Conservation (phyloP, 139 green algal species). For the Chlorella sorokiniana region DNA sequence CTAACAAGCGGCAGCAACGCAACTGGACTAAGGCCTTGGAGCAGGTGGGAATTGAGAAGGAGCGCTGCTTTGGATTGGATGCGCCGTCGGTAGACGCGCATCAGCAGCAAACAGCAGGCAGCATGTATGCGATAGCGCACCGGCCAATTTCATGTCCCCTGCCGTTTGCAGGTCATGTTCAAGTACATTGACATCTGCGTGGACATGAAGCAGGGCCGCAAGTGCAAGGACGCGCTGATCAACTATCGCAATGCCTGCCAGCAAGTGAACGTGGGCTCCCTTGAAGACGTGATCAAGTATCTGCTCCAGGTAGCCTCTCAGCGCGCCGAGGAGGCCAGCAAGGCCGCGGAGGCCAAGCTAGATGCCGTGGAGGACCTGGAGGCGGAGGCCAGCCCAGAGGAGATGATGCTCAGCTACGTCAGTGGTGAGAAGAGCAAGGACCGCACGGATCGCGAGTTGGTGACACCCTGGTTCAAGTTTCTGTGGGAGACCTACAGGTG, state of each 20-base stretch:
- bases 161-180: conserved; percentile 93
- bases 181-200: conserved; percentile 95
- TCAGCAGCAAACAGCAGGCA: too few relatives aligned
- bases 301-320: conserved; percentile 92
- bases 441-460: conserved; percentile 92
- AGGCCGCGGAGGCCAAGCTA: conserved; percentile 72
- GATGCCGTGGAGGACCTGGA: conserved; percentile 81
- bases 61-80: too few relatives aligned
- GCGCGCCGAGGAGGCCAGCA: conserved; percentile 88
- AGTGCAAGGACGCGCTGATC: conserved; percentile 98
- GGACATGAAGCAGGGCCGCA: conserved; percentile 89
- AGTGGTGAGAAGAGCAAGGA: conserved; percentile 93
- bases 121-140: neutral
- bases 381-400: conserved; percentile 92
- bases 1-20: conserved; percentile 93
- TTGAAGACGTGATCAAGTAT: conserved; percentile 93
- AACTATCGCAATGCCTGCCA: conserved; percentile 99
- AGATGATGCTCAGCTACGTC: conserved; percentile 98
- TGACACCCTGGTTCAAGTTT: conserved; percentile 99
- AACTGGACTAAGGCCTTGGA: conserved; percentile 89
- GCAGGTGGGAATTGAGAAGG: conserved; percentile 32
- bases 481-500: conserved; percentile 98
- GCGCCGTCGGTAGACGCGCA: too few relatives aligned
- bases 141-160: too few relatives aligned
- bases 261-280: conserved; percentile 90